Evolutionary conservation across 139 green algal species (phyloP), one percentile per base, ranked within the genome.

Genomic region (Desmodesmus armatus): DNA sequence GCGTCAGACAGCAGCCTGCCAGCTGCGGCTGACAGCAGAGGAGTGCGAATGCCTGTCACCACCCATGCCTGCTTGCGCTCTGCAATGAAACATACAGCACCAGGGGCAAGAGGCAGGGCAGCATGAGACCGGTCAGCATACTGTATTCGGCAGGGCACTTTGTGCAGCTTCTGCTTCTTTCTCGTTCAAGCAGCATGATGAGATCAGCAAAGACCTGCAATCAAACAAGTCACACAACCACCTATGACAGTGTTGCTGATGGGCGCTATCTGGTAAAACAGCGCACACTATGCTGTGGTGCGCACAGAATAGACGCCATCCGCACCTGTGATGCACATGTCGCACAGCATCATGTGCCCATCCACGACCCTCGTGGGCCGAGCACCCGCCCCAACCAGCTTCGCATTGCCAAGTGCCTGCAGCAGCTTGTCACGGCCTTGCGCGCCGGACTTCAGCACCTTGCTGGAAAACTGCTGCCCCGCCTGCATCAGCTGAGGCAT

Each of bases 261-360:
- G 17, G 21, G 19, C 51, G 51, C 19, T 62, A 62, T 27, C 51
- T 27, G 1, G 21, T 62, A 62, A 17, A 76, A 39, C 67, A 76
- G n/a, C 27, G 13, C 2, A 2, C 21, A 39, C 15, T 49, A 47
- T 19, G 17, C 33, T 44, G 29, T 23, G 17, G 9, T 19, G 9
- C 5, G 35, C 67, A 23, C 5, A 39, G 40, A 44, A 44, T 58
- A 5, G 2, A 55, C 9, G 23, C 21, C n/a, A 3, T 58, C 3
- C 80, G n/a, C 39, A 86, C 80, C 67, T 75, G 35, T 35, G 25
- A 66, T 51, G 1, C 80, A 39, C 19, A 62, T 37, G 66, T 86
- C 80, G 53, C 73, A 71, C 40, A 86, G 80, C 80, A 86, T 49
- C 49, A 80, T 27, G 37, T 86, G 80, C 5, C 80, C 80, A 51